A percentile compares a stretch with the other conserved stretches of the same genome.
Conservation (phyloP, 306 rosid species). For the Prunus dulcis region DNA sequence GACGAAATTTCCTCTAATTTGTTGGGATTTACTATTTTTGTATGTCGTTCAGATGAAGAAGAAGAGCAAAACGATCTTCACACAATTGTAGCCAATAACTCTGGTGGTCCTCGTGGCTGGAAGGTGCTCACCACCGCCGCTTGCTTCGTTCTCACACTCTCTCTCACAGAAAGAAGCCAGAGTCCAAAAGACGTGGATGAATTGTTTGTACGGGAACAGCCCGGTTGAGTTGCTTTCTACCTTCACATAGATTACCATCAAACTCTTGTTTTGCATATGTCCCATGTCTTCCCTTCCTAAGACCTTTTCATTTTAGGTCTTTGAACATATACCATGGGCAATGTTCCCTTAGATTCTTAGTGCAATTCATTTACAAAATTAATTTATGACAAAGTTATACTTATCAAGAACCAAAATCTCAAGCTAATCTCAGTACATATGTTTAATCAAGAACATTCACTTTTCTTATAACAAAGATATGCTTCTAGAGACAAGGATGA, state of each 20-base stretch:
- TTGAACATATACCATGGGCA: no score
- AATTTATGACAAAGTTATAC: no score
- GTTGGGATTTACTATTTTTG: not conserved
- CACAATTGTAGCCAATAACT: not conserved
- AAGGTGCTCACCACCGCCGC: not conserved
- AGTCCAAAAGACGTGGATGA: not conserved
- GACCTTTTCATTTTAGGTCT: no score
- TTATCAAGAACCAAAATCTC: not conserved
- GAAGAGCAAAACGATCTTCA: not conserved
- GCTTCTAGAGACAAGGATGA: not conserved
- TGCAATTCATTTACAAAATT: no score
- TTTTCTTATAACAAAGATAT: not conserved
- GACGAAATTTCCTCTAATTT: not conserved
- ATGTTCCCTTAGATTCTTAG: no score
- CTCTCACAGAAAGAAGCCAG: not conserved
- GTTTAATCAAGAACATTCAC: accelerated
- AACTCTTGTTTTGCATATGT: no score
- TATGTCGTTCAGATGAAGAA: not conserved
- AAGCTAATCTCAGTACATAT: not conserved
- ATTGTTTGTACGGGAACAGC: not conserved
- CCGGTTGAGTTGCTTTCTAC: no score
- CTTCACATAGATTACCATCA: no score
- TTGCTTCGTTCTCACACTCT: not conserved
- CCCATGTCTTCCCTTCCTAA: no score
- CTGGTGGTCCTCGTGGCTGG: not conserved